Conservation (phyloP, 495 filamentous ascomycete genomes). For the Amorphotheca resinae region DNA sequence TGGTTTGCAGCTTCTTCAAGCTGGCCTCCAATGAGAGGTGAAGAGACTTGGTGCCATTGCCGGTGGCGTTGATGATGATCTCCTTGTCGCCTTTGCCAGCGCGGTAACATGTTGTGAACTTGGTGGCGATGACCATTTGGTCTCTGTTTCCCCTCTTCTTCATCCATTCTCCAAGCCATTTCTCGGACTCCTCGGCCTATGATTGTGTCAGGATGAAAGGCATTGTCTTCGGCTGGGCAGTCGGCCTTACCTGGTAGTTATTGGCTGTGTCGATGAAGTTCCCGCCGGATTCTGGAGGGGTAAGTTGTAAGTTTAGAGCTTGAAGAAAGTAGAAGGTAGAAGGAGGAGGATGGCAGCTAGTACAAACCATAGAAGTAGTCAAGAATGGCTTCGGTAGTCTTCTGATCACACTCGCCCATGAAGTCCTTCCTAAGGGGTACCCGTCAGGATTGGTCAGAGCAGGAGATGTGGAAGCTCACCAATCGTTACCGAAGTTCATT, state of each 20-base stretch:
- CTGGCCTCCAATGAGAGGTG: slow-evolving; percentile 38
- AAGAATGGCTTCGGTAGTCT: slow-evolving; percentile 49
- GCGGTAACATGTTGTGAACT: slow-evolving; percentile 44
- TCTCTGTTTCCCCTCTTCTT: slow-evolving; percentile 34
- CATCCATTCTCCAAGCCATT: slow-evolving; percentile 72
- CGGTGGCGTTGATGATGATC: slow-evolving; percentile 43
- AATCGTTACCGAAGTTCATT: slow-evolving; percentile 51
- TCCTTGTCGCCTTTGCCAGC: slow-evolving; percentile 26
- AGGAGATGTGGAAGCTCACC: slow-evolving; percentile 22
- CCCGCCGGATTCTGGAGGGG: too few species aligned
- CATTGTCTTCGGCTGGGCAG: neutral
- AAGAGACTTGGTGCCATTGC: slow-evolving; percentile 49
- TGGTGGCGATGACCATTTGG: slow-evolving; percentile 58
- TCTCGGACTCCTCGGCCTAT: slow-evolving; percentile 59
- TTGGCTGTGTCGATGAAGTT: slow-evolving; percentile 63
- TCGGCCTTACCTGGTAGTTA: slow-evolving; percentile 18
- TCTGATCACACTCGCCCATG: slow-evolving; percentile 50
- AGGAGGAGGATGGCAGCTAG: too few species aligned
- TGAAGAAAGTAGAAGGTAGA: too few species aligned
- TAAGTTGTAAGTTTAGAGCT: too few species aligned
- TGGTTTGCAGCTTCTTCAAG: slow-evolving; percentile 48
- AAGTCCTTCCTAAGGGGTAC: slow-evolving; percentile 22
- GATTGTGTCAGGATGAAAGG: slow-evolving; percentile 23
- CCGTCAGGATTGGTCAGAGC: neutral
- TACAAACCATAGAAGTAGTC: slow-evolving; percentile 53